Evolutionary conservation across 129 eudicot genomes (phyloP).

Genomic region (Mikania micrantha): DNA sequence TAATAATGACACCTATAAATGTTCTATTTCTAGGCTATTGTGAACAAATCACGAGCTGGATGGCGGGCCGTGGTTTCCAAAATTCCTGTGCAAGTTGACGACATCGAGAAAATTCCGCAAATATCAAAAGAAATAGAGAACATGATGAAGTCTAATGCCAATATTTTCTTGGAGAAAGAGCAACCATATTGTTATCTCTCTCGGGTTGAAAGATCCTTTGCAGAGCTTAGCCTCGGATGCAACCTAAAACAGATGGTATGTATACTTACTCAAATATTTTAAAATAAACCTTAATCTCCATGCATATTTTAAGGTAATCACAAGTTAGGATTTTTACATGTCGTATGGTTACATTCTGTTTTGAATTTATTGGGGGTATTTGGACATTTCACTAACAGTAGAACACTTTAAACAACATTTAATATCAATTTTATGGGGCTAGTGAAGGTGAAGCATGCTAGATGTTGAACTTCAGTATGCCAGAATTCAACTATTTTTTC

Average conservation of each 20-base stretch:
- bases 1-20: background rate
- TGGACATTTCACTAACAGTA: background rate
- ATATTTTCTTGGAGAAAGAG: constrained; percentile 78
- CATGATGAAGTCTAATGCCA: constrained; percentile 56
- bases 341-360: background rate
- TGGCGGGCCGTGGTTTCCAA: constrained; percentile 64
- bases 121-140: constrained; percentile 67
- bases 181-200: constrained; percentile 85
- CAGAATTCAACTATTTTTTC: background rate
- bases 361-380: background rate
- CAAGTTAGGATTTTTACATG: too few species aligned
- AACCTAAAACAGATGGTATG: constrained; percentile 71
- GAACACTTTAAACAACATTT: background rate
- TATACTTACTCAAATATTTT: background rate
- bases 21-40: constrained; percentile 60
- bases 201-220: constrained; percentile 62
- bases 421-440: constrained; percentile 1
- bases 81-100: constrained; percentile 62
- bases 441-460: background rate
- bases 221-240: constrained; percentile 89
- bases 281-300: background rate
- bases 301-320: too few species aligned
- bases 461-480: background rate
- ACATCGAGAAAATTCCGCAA: constrained; percentile 59
- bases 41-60: constrained; percentile 90